Conservation (phyloP, 2,329 filamentous ascomycete genomes). For the Aspergillus fructus region DNA sequence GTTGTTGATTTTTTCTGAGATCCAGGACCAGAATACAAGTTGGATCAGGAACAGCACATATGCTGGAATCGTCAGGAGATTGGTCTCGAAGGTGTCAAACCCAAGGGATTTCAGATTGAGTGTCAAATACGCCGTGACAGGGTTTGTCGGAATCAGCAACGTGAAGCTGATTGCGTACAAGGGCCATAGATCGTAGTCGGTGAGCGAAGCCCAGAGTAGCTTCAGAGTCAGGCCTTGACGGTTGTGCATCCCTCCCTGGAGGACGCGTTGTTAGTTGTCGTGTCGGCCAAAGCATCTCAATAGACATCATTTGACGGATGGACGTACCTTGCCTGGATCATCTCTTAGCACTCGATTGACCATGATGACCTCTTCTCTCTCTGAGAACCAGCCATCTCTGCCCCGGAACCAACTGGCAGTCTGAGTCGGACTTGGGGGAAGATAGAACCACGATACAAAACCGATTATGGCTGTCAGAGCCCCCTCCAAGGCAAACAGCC, state of each 20-base stretch:
- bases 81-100: constrained; percentile 60
- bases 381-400: constrained; percentile 66
- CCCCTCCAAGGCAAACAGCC: constrained; percentile 43
- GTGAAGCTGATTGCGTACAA: constrained; percentile 51
- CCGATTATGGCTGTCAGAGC: constrained; percentile 55
- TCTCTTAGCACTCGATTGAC: constrained; percentile 62
- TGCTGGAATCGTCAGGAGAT: constrained; percentile 62
- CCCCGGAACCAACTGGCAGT: constrained; percentile 60
- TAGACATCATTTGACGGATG: neutral
- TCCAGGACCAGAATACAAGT: constrained; percentile 54
- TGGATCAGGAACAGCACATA: constrained; percentile 56
- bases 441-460: constrained; percentile 57
- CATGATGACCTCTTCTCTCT: constrained; percentile 68
- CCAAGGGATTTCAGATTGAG: constrained; percentile 49
- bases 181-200: constrained; percentile 59
- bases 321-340: constrained; percentile 37
- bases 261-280: neutral
- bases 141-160: constrained; percentile 42
- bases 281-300: too few species aligned
- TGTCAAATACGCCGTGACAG: constrained; percentile 37
- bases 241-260: constrained; percentile 62
- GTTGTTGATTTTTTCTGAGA: constrained; percentile 54
- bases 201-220: constrained; percentile 51
- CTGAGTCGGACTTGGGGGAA: constrained; percentile 63
- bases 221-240: constrained; percentile 51